Evolutionary conservation across 768 basidiomycete genomes (phyloP).

Genomic region (Pulveroboletus sp.): DNA sequence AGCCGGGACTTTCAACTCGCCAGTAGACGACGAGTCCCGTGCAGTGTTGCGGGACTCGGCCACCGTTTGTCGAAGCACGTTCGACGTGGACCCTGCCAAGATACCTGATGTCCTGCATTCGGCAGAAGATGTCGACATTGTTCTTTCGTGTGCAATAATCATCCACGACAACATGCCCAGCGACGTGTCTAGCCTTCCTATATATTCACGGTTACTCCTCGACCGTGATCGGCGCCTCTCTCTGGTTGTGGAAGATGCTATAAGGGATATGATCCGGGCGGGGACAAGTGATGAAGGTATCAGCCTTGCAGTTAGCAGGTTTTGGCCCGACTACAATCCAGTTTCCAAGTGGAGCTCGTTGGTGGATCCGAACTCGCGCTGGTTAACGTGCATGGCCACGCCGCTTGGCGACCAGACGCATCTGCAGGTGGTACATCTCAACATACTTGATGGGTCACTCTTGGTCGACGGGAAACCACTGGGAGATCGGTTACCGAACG

Average conservation of each 20-base stretch:
- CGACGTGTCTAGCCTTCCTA: too few species aligned
- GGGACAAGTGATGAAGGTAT: too few species aligned
- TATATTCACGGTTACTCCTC: too few species aligned
- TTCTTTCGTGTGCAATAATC: neutral
- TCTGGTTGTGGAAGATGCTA: too few species aligned
- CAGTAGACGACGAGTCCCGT: neutral
- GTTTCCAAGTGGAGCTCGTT: too few species aligned
- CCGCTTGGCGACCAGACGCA: neutral
- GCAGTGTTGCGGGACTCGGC: neutral
- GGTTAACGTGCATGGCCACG: too few species aligned
- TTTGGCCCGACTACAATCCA: too few species aligned
- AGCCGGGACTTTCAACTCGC: neutral
- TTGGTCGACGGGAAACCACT: conserved; percentile 20
- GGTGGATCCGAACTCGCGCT: too few species aligned
- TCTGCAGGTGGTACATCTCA: conserved; percentile 11
- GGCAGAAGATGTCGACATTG: neutral
- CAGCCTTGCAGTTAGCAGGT: too few species aligned
- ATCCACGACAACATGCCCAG: neutral
- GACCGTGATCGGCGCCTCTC: too few species aligned
- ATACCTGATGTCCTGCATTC: too few species aligned
- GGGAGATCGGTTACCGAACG: conserved; percentile 4
- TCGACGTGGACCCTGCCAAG: neutral
- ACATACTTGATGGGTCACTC: conserved; percentile 23
- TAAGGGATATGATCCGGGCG: too few species aligned
- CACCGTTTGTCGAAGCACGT: neutral